Evolutionary conservation across 2,329 filamentous ascomycete species (phyloP).

Genomic region (Thelonectria olida): DNA sequence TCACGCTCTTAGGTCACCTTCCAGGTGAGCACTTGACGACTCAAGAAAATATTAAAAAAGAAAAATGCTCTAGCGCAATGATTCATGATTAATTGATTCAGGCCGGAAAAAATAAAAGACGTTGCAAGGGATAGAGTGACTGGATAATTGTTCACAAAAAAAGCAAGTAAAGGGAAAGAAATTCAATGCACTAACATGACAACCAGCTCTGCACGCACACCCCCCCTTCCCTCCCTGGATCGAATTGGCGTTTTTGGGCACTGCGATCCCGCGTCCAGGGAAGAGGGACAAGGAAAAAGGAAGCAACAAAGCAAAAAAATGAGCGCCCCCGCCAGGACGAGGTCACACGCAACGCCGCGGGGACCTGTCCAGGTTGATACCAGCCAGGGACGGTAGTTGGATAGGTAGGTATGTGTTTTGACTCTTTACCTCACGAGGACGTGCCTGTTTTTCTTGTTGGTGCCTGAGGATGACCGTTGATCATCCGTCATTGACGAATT

Average conservation of each 20-base stretch:
- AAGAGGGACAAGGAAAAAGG: slow-evolving; percentile 1
- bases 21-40: too few species aligned
- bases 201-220: neutral
- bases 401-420: neutral
- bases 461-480: neutral
- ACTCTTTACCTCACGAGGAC: slow-evolving; percentile 11
- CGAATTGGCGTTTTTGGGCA: slow-evolving; percentile 1
- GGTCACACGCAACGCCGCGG: slow-evolving; percentile 21
- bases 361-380: neutral
- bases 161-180: too few species aligned
- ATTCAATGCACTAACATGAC: too few species aligned
- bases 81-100: too few species aligned
- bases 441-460: neutral
- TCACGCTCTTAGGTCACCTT: too few species aligned
- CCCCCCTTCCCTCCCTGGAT: neutral
- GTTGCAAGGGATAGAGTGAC: too few species aligned
- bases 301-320: neutral
- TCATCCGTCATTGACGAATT: neutral
- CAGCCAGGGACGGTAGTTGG: neutral
- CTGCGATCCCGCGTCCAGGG: slow-evolving; percentile 11
- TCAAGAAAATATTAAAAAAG: too few species aligned
- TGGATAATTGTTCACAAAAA: too few species aligned
- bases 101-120: too few species aligned
- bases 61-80: too few species aligned
- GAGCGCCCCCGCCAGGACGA: slow-evolving; percentile 9